Percentiles rank a stretch among this genome's conserved stretches.
Conservation (phyloP, 305 asterid genomes). For the Solanum chacoense region DNA sequence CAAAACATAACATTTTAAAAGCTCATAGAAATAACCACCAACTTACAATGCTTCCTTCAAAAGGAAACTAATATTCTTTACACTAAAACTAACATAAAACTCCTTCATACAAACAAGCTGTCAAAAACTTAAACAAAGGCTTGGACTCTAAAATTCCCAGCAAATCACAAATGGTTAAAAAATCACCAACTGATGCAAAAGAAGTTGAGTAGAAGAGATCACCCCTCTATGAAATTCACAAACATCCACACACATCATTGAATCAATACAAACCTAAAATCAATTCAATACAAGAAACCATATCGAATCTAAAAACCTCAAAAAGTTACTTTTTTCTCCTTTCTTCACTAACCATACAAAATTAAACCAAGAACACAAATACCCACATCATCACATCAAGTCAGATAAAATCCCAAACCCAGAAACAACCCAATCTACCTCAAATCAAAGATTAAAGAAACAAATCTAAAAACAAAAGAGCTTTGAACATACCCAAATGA, state of each 20-base stretch:
- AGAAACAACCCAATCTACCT: neutral
- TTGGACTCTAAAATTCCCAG: neutral
- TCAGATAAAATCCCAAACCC: neutral
- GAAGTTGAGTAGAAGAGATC: neutral
- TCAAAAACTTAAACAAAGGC: neutral
- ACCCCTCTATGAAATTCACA: neutral
- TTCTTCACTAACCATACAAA: neutral
- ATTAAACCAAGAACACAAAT: neutral
- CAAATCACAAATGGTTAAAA: neutral
- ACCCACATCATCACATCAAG: neutral
- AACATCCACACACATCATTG: neutral
- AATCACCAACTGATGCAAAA: neutral
- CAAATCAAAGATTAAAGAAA: neutral
- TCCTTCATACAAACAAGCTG: neutral
- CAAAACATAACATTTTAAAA: neutral
- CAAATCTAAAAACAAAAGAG: neutral
- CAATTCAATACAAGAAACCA: neutral
- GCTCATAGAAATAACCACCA: neutral
- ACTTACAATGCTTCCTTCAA: neutral
- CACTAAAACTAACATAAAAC: neutral
- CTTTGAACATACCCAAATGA: slow-evolving; percentile 13
- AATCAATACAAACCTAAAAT: neutral
- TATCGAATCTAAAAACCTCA: neutral
- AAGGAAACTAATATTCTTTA: neutral
- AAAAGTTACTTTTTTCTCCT: neutral